These are phyloP conservation scores for Brettanomyces sp. DNA, from an alignment of 805 yeast species.

Conservation along the genomic window DNA sequence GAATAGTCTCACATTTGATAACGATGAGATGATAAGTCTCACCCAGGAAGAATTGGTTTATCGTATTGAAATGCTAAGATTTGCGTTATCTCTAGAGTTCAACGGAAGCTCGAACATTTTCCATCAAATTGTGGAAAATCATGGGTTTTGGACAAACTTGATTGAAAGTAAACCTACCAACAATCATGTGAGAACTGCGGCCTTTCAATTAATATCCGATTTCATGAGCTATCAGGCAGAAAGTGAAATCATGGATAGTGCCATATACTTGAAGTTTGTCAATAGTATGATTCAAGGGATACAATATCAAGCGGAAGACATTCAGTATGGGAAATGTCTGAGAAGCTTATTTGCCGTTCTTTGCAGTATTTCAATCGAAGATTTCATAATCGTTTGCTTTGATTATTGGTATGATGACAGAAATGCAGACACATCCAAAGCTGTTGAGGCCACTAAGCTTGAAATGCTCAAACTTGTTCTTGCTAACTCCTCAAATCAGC, in stretches of 20 bases:
- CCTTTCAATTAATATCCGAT: neutral
- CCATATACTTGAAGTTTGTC: neutral
- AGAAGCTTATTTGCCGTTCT: neutral
- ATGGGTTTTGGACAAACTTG: neutral
- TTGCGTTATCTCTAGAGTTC: neutral
- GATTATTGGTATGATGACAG: neutral
- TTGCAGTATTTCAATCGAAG: neutral
- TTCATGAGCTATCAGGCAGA: neutral
- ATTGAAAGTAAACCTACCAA: neutral
- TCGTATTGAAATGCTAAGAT: neutral
- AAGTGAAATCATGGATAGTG: neutral
- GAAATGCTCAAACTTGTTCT: constrained; percentile 1
- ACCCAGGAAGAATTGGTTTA: neutral
- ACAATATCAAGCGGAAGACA: neutral
- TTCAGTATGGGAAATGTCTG: neutral
- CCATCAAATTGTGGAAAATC: neutral
- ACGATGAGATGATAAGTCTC: neutral
- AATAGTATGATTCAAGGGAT: neutral
- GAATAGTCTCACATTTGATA: neutral
- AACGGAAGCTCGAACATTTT: neutral
- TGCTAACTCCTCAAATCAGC: neutral
- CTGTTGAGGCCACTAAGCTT: neutral
- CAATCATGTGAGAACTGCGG: neutral
- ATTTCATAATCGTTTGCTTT: neutral
- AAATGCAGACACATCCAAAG: neutral